Evolutionary conservation across 345 rosid genomes (phyloP), one percentile per base, ranked within the genome.

Genomic region (Draba incana): DNA sequence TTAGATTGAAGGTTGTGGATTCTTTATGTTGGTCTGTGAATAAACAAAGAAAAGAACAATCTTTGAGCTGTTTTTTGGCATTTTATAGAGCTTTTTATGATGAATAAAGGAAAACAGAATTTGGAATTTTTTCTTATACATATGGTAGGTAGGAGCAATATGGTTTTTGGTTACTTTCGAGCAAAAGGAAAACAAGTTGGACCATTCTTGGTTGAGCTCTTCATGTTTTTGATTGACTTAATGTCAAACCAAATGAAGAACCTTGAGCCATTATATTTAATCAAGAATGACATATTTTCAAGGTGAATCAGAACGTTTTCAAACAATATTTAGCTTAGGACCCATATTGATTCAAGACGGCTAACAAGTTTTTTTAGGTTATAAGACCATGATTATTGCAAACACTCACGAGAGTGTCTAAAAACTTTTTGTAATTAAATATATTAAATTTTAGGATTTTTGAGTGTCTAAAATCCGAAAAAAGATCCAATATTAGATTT

Each of bases 1-100:
- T 89, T 52, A 92, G 80, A 68, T 88, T 84, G 66, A 91, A 92
- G 28, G 92, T 68, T 35, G 71, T 74, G 51, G 66, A 70, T 66
- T 79, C 86, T 9, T 73, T 33, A 66, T 10, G 14, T 12, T 51
- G 62, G 35, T 66, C 96, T 88, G 70, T 39, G 43, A 71, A 59
- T 2, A 13, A 57, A 61, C 20, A 20, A 20, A 20, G 1, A 20
- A 10, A 57, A 57, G 28, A 47, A 57, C 4, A 51, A 52, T 53
- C 1, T 42, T 42, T 30, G 13, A 56, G 12, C 46, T 15, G 25
- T 31, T 30, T 24, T 20, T 55, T 20, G 20, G 44, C 33, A 10
- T 20, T 44, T 12, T 7, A 55, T 55, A 10, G 33, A 44, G 54
- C 4, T 31, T 67, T 55, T 66, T 44, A 31, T 12, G 43, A 55